These are phyloP conservation scores for Spatholobus suberectus DNA, from an alignment of 306 rosid species.

Conservation along the genomic window DNA sequence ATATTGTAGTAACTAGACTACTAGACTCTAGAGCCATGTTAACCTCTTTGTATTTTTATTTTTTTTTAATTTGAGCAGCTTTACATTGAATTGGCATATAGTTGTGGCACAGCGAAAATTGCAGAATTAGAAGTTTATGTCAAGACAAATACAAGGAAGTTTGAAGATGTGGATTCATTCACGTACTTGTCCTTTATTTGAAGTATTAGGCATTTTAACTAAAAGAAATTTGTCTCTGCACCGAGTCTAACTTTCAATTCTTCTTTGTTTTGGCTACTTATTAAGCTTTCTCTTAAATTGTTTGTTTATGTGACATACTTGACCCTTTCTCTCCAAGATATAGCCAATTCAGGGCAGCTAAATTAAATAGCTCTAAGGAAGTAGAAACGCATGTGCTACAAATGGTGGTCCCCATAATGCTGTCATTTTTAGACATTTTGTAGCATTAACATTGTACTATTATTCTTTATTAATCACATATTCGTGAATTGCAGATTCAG, in stretches of 20 bases:
- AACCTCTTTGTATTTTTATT: background rate
- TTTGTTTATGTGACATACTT: constrained; percentile 20
- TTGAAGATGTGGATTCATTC: constrained; percentile 41
- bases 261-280: background rate
- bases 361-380: constrained; percentile 76
- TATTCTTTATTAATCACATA: constrained; percentile 9
- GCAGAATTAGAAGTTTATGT: constrained; percentile 45
- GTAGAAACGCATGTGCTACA: constrained; percentile 94
- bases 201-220: constrained; percentile 2
- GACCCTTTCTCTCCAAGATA: constrained; percentile 92
- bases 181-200: background rate
- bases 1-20: background rate
- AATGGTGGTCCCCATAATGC: constrained; percentile 61
- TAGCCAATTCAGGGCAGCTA: constrained; percentile 77
- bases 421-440: background rate
- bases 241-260: background rate
- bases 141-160: constrained; percentile 39
- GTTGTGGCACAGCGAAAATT: constrained; percentile 47
- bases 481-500: constrained; percentile 63
- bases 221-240: background rate
- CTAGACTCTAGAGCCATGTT: background rate
- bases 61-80: constrained; percentile 51
- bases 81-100: constrained; percentile 68
- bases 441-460: background rate
- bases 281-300: background rate